Base-by-base conservation (phyloP, 1,139 yeast genomes). In the Nakaseomyces uthaithaninus region DNA sequence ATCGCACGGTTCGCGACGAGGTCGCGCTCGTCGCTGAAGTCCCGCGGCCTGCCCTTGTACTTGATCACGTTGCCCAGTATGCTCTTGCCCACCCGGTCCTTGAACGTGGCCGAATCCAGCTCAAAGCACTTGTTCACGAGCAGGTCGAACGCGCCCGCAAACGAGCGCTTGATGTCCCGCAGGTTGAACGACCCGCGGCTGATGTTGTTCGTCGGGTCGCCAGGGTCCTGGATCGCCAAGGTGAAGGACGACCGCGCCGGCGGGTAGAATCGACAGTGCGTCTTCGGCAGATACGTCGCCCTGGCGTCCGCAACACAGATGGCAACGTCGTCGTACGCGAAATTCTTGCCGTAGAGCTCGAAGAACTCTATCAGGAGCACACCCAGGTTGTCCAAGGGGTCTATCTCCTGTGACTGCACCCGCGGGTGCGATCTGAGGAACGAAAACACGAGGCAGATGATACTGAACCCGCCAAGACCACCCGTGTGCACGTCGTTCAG, bases 401-500 rank as follows among this genome's bases (percentile, higher is more conserved):
- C 71, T 48, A 89, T 80, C 40, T 77, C 75, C n/a, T 74, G 68
- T 0, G 94, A 75, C 1, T 81, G 63, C 3, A 89, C 56, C 48
- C 89, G 71, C 5, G 96, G 96, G 60, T 91, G 98, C 46, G 82
- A 65, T 49, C 69, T 73, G 47, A 93, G 64, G 57, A 91, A 89
- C 20, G 94, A 80, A 54, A 80, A 82, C 27, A 86, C 89, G 55
- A 91, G 63, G 51, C 96, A 89, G 36, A 89, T 86, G 22, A 89
- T 86, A 9, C 96, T 80, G 57, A 83, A 91, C 0, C 98, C 98
- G 26, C 99, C 98, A 15, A 93, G 67, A 0, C 98, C 98, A 44
- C 99, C 99, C 15, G 82, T 80, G 55, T 84, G 95, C n/a, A 91
- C 98, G 53, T 86, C 84, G 54, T 89, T 89, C 46, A 91, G 66